phyloP scores from a whole-genome alignment of 768 basidiomycete species.

The Fibroporia radiculosa region DNA sequence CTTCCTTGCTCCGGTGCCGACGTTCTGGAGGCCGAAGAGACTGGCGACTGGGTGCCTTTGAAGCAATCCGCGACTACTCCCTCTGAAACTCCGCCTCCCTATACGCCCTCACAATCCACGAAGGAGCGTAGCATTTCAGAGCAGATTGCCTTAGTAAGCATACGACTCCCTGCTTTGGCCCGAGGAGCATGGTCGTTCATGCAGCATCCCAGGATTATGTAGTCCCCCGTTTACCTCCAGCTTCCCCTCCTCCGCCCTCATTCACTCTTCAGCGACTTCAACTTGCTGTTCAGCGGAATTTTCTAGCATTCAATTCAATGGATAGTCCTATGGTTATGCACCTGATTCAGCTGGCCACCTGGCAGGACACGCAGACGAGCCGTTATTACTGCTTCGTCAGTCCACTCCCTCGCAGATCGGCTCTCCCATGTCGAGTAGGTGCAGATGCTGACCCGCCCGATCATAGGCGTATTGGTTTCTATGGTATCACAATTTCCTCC shows the following conservation, averaged over 20 bases:
- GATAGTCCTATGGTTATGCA: conserved; percentile 38
- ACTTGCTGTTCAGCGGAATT: conserved; percentile 45
- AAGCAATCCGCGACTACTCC: conserved; percentile 17
- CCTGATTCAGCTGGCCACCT: conserved; percentile 41
- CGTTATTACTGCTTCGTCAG: conserved; percentile 43
- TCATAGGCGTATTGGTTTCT: conserved; percentile 52
- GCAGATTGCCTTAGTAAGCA: conserved; percentile 8
- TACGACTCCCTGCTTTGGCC: background rate
- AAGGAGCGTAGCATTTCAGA: conserved; percentile 14
- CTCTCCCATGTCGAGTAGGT: background rate
- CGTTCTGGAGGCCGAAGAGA: conserved; percentile 7
- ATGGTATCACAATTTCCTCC: conserved; percentile 53
- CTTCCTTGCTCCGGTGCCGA: background rate
- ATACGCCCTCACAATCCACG: conserved; percentile 13
- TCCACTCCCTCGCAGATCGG: conserved; percentile 5
- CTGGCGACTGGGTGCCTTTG: conserved; percentile 3
- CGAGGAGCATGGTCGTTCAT: background rate
- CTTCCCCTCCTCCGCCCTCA: conserved; percentile 29
- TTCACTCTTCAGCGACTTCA: conserved; percentile 51
- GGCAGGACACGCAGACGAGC: conserved; percentile 45
- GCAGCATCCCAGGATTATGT: conserved; percentile 29
- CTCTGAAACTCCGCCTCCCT: conserved; percentile 13
- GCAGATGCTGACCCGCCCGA: conserved; percentile 1
- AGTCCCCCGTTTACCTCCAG: conserved; percentile 39
- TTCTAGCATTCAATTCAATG: conserved; percentile 41